Base-by-base conservation (phyloP, 768 basidiomycete genomes). In the Suillus tomentosus region DNA sequence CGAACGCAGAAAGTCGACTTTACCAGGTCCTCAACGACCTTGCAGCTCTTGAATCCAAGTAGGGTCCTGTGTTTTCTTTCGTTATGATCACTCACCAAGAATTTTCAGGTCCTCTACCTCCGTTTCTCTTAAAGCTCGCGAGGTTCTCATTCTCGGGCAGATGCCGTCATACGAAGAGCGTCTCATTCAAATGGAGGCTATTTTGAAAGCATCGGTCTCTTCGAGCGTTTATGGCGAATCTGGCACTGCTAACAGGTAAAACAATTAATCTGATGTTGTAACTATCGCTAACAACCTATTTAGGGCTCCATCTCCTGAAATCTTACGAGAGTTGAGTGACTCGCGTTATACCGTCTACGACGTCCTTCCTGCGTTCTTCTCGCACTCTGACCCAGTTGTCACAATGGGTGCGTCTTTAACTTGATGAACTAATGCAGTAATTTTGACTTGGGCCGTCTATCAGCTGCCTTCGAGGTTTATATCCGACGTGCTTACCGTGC, bases 161-260 rank as follows among this genome's bases (percentile, higher is more conserved):
- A 91, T 99, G 86, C 97, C 97, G 6, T 96, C 95, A 15, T 96
- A 94, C 73, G 95, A 98, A 72, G 97, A 99, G 76, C 91, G 97
- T 64, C 81, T 89, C 48, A 80, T 87, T 34, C 97, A 99, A 76
- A 96, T 99, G 92, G 96, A 97, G 79, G 82, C 88, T 34, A 90
- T 99, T 61, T 84, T 99, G 56, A 94, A 91, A 77, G 85, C 89
- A 34, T 92, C 97, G 0, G 92, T 97, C 60, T 87, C 88, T 19
- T 90, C 88, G 63, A 91, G 88, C 68, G 90, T 88, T 71, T 99
- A 99, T 71, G 97, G 96, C 65, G 95, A 97, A 77, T 84, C 85
- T 51, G 90, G 85, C 4, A 73, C 80, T 43, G 81, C 82, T 22
- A 81, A 87, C 64, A 86, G 87, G 90, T 87, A 73, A 43, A 78